Evolutionary conservation across 768 basidiomycete species (phyloP), one percentile per base, ranked within the genome.

Genomic region (Myochromella boudieri): DNA sequence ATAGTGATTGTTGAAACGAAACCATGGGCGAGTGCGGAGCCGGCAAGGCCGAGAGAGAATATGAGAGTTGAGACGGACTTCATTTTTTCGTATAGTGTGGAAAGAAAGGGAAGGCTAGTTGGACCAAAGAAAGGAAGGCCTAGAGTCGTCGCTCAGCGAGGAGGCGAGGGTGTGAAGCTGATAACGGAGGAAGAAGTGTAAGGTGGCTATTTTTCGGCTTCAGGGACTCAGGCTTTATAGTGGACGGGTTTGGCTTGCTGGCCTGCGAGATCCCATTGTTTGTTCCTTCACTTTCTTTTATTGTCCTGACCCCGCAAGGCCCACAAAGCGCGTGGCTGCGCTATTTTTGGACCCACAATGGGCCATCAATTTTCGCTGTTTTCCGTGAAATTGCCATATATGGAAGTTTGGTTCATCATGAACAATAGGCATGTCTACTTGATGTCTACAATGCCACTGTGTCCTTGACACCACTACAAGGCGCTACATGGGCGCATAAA

Each of bases 1-100:
- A 76, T 68, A 42, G 67, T 68, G 29, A 77, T 48, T 21, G 57
- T 54, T 28, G 59, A 39, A 32, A 78, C 63, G 58, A 70, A 67
- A 4, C 78, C 78, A 42, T 80, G 78, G 0, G 74, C 77, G 1
- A 69, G 66, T 25, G 68, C 72, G 46, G 59, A 69, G 28, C 68
- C 53, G 11, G 68, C 64, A 6, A 65, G 53, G 41, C 70, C 53
- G 43, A 72, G 57, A 24, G 68, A 67, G 14, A 69, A 21, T 37
- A 71, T 43, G 49, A 68, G 28, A 40, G 59, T 45, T 38, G 57
- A 48, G 42, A 57, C 20, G 14, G 59, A 52, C 55, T 62, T 62
- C 67, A 52, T 56, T 22, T 7, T 50, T 8, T 5, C 18, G 33
- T 12, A 34, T 25, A 29, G 17, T 46, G 37, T 24, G n/a, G 6